Evolutionary conservation across 768 basidiomycete species (phyloP).

Genomic region (Tricholomella constricta): DNA sequence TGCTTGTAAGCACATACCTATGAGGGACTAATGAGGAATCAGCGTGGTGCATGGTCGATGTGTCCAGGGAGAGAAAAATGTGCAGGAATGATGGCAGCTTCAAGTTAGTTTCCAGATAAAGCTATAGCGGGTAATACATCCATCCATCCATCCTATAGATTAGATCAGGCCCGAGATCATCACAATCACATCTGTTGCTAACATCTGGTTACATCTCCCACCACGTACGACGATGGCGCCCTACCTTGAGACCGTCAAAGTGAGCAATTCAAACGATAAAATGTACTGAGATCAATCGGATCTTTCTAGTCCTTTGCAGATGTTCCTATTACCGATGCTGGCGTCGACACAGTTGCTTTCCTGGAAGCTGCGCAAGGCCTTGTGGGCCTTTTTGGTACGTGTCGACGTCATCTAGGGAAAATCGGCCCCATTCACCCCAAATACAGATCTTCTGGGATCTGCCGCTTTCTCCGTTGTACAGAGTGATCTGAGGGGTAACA

Average conservation of each 20-base stretch:
- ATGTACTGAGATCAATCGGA: neutral
- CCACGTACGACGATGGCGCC: conserved; percentile 57
- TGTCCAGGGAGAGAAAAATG: conserved; percentile 6
- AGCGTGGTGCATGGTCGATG: conserved; percentile 72
- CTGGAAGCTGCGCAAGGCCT: conserved; percentile 88
- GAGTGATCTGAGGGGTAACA: conserved; percentile 88
- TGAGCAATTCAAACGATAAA: conserved; percentile 22
- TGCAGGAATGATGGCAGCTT: neutral
- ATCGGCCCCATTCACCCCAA: neutral
- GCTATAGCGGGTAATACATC: too few relatives aligned
- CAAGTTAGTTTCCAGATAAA: too few relatives aligned
- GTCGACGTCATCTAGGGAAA: neutral
- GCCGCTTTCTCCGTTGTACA: conserved; percentile 83
- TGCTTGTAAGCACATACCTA: conserved; percentile 30
- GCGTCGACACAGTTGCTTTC: conserved; percentile 87
- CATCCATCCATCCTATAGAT: conserved; percentile 19
- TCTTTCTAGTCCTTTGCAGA: conserved; percentile 83
- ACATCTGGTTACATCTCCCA: neutral
- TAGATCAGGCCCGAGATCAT: conserved; percentile 17
- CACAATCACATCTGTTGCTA: neutral
- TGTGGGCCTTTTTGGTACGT: conserved; percentile 86
- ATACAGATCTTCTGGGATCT: conserved; percentile 80
- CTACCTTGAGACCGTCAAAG: conserved; percentile 73
- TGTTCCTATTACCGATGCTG: conserved; percentile 82
- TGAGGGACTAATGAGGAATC: conserved; percentile 75